Evolutionary conservation across 2,329 filamentous ascomycete species (phyloP).

Genomic region (Microdochium paspali): DNA sequence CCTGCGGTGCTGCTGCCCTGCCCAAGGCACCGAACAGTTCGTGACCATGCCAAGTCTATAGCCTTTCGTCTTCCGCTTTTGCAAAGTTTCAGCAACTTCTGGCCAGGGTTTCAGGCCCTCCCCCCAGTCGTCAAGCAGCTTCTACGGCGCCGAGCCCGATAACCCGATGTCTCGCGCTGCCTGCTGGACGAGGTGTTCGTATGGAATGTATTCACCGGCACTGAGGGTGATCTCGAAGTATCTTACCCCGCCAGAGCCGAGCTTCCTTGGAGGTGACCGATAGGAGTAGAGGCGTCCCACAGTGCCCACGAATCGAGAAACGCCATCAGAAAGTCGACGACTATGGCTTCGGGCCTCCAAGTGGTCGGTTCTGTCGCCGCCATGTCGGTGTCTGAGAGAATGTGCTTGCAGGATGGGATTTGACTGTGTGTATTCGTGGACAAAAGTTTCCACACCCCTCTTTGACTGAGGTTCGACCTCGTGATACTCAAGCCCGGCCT

Average conservation of each 20-base stretch:
- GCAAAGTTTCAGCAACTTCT: constrained; percentile 9
- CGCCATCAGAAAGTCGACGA: constrained; percentile 30
- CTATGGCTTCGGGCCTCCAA: constrained; percentile 22
- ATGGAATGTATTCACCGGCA: constrained; percentile 20
- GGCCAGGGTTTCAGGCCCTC: constrained; percentile 13
- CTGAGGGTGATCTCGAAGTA: constrained; percentile 28
- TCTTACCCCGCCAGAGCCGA: constrained; percentile 22
- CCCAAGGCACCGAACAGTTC: constrained; percentile 26
- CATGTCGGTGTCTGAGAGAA: too few relatives aligned
- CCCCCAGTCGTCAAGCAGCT: constrained; percentile 17
- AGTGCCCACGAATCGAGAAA: constrained; percentile 28
- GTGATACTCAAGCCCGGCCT: too few relatives aligned
- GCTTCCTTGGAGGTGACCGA: constrained; percentile 14
- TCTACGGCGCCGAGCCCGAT: constrained; percentile 14
- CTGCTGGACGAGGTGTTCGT: constrained; percentile 19
- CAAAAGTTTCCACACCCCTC: too few relatives aligned
- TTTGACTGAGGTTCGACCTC: too few relatives aligned
- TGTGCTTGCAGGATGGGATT: too few relatives aligned
- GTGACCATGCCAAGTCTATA: constrained; percentile 25
- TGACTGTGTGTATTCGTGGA: too few relatives aligned
- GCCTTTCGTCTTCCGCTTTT: constrained; percentile 12
- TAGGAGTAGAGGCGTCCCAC: constrained; percentile 22
- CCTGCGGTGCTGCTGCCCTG: constrained; percentile 8
- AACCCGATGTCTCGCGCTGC: constrained; percentile 20
- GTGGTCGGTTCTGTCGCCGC: too few relatives aligned